A percentile compares a stretch with the other conserved stretches of the same genome.
phyloP scores from a whole-genome alignment of 2,329 filamentous ascomycete species.

The Xylaria sp. region DNA sequence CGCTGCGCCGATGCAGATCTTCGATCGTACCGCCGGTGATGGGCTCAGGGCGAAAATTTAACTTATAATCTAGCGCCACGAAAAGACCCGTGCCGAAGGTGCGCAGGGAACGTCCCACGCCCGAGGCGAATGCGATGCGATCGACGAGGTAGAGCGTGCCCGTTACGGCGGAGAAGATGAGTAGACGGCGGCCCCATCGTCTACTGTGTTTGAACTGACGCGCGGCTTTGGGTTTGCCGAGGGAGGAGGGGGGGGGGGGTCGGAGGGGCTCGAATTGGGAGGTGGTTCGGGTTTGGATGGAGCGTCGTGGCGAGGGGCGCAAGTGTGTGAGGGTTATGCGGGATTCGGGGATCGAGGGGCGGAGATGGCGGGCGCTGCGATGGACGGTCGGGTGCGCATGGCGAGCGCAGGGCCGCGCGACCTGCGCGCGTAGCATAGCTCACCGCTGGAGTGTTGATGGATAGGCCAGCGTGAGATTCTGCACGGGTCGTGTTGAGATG shows the following conservation, averaged over 20 bases:
- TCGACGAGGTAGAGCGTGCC: conserved; percentile 66
- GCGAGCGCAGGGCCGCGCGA: conserved; percentile 16
- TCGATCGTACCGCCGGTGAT: conserved; percentile 66
- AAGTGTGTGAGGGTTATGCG: conserved; percentile 11
- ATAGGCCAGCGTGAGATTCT: not conserved
- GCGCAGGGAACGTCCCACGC: conserved; percentile 68
- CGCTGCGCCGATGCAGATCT: conserved; percentile 77
- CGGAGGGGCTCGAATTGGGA: conserved; percentile 57
- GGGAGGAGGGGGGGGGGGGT: conserved; percentile 71
- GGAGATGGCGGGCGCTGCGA: not conserved
- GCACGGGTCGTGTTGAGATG: not conserved
- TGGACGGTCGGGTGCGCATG: conserved; percentile 10
- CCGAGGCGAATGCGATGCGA: conserved; percentile 69
- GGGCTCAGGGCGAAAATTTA: conserved; percentile 85
- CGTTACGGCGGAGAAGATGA: conserved; percentile 54
- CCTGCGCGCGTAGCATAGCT: conserved; percentile 21
- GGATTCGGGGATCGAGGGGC: conserved; percentile 11
- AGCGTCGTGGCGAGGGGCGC: conserved; percentile 27
- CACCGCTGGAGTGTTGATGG: not conserved
- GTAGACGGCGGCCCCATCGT: conserved; percentile 71
- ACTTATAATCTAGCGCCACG: conserved; percentile 88
- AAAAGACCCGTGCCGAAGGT: conserved; percentile 77
- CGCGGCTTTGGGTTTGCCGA: conserved; percentile 66
- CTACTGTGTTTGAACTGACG: conserved; percentile 65
- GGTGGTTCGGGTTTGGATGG: conserved; percentile 19